Percentiles rank a stretch among this genome's conserved stretches.
phyloP scores from a whole-genome alignment of 225 moss, liverwort and hornwort species.

The Sphagnum contortum region DNA sequence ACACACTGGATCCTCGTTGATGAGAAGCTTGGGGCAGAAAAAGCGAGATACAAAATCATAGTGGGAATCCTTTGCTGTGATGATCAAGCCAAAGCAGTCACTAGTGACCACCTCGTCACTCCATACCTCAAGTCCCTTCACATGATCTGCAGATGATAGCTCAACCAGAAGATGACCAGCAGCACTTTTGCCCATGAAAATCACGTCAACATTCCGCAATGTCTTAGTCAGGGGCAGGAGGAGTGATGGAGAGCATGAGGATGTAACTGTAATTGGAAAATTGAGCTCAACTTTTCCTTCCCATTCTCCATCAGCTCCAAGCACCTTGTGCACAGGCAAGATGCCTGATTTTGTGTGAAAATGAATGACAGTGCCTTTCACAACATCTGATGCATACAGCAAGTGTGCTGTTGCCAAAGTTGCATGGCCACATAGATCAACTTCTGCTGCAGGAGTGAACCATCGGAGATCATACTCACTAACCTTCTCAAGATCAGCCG shows the following conservation, averaged over 20 bases:
- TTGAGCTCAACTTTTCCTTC: constrained; percentile 24
- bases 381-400: constrained; percentile 20
- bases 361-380: constrained; percentile 6
- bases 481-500: constrained; percentile 4
- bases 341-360: constrained; percentile 20
- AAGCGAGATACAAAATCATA: constrained; percentile 43
- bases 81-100: constrained; percentile 10
- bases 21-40: constrained; percentile 26
- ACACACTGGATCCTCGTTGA: constrained; percentile 36
- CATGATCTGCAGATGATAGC: constrained; percentile 20
- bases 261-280: constrained; percentile 18
- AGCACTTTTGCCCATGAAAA: constrained; percentile 10
- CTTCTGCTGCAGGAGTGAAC: constrained; percentile 27
- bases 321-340: constrained; percentile 22
- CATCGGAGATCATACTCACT: constrained; percentile 27
- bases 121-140: constrained; percentile 15
- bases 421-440: constrained; percentile 36
- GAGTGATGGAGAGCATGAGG: constrained; percentile 1
- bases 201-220: constrained; percentile 2
- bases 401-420: constrained; percentile 37
- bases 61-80: constrained; percentile 16
- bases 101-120: constrained; percentile 17
- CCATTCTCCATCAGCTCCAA: constrained; percentile 3
- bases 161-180: constrained; percentile 23
- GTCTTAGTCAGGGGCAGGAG: constrained; percentile 12